A percentile compares a stretch with the other conserved stretches of the same genome.
Conservation (phyloP, 163 green algal species). For the Chlorella variabilis region DNA sequence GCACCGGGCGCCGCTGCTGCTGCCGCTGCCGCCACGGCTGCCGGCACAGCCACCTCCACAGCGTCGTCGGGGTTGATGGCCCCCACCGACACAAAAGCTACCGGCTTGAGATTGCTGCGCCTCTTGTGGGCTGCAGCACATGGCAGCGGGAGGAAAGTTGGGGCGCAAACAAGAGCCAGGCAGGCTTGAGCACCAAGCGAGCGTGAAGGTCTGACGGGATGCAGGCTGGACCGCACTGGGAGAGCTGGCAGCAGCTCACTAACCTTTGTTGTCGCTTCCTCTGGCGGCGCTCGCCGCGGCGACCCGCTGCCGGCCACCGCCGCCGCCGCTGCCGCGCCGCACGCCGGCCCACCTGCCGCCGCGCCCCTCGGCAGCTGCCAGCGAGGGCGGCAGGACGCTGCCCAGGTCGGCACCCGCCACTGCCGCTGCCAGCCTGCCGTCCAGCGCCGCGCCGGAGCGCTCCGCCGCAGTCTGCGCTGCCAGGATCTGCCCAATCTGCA, state of each 20-base stretch:
- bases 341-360: constrained; percentile 18
- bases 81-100: constrained; percentile 40
- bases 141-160: too few species aligned
- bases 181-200: too few species aligned
- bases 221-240: too few species aligned
- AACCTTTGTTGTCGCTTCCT: too few species aligned
- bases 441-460: not conserved
- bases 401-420: constrained; percentile 1
- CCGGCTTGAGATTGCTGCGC: constrained; percentile 26
- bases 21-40: not conserved
- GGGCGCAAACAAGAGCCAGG: too few species aligned
- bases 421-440: constrained; percentile 14
- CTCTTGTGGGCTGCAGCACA: constrained; percentile 22
- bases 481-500: constrained; percentile 32
- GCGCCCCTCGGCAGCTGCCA: not conserved
- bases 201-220: too few species aligned
- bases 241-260: too few species aligned
- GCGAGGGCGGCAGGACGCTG: not conserved
- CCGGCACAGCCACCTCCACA: constrained; percentile 11
- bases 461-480: constrained; percentile 20
- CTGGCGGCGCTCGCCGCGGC: too few species aligned
- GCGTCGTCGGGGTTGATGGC: constrained; percentile 42
- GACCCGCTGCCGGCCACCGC: too few species aligned
- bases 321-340: not conserved
- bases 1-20: too few species aligned